Base-by-base conservation (phyloP, 441 rosid genomes). In the Erodium trifolium region DNA sequence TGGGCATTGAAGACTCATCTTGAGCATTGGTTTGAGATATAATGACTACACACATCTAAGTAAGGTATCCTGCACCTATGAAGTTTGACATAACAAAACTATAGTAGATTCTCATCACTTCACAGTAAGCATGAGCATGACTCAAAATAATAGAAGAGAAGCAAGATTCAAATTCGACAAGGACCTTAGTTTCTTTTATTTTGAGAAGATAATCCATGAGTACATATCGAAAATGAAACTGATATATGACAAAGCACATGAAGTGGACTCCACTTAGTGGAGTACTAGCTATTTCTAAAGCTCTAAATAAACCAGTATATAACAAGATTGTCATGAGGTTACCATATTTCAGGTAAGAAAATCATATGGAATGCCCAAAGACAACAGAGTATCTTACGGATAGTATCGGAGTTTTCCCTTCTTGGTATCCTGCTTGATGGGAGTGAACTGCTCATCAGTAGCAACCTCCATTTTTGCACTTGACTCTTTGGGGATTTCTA, bases 391-490 rank as follows among this genome's bases (percentile, higher is more conserved):
- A 72, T 72, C 98, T 80, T 82, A 91, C 93, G 96, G 96, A 62
- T 91, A 93, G 67, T 82, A 89, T 85, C 97, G 79, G 68, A 91
- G 93, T 66, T 93, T 91, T 5, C 99, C 99, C 82, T 89, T 89
- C 79, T 93, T 89, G 0, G 93, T 91, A 67, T 93, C 98, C 81
- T 93, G 98, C 87, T 93, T 93, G 77, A 93, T 93, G 19, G 99
- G 99, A 79, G 99, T 93, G 87, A 72, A 87, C 9, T 73, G 81
- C 81, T 94, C 97, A 67, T 92, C 97, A 34, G 96, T 94, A 65
- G 97, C 97, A 83, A 92, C 84, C 86, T 94, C 99, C 98, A 94
- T 94, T 78, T 94, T 94, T 0, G 98, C 98, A 78, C 91, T 92
- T 7, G 98, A 82, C 65, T 88, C 97, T 81, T 90, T 94, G 16